Evolutionary conservation across 2,329 filamentous ascomycete genomes (phyloP), one percentile per base, ranked within the genome.

Genomic region (Cadophora luteo-olivacea): DNA sequence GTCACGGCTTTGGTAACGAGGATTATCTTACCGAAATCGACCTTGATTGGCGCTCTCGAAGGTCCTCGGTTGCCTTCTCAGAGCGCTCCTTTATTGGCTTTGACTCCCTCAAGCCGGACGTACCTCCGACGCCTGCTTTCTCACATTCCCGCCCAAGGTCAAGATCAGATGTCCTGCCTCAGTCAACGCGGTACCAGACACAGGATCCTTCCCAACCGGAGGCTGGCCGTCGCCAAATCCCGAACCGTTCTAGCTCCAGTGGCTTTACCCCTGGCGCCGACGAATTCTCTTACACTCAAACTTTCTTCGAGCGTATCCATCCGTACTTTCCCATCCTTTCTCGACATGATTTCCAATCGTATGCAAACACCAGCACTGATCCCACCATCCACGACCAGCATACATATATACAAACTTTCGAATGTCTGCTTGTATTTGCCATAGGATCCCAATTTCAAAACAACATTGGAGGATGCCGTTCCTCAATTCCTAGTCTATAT

Each of bases 101-200:
- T 24, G 61, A 64, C 14, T 55, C 45, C 9, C 32, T 52, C 19
- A 55, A 64, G n/a, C 48, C 48, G 22, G 12, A 22, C 7, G 14
- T 22, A 5, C 22, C 48, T 19, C 48, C 7, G 36, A 4, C 14
- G 12, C 48, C 32, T 19, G 19, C 14, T 38, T 29, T 38, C 32
- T 52, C 48, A 16, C 14, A 25, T 19, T 36, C 61, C 2, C 48
- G 61, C 29, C 61, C 61, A 9, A 54, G 61, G 52, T 64, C 61
- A 14, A 52, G 61, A 22, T 64, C 61, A 16, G 61, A 64, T 19
- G 61, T 64, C 33, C 29, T 64, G n/a, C 61, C 61, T 19, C 61
- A 64, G 4, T 25, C 61, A 29, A 25, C 32, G 16, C 48, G 33
- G 11, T 25, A 48, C 22, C 61, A 54, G 14, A 64, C n/a, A 19